A percentile compares a stretch with the other conserved stretches of the same genome.
Evolutionary conservation across 768 basidiomycete genomes (phyloP).

Genomic region (Ramaria rubella): DNA sequence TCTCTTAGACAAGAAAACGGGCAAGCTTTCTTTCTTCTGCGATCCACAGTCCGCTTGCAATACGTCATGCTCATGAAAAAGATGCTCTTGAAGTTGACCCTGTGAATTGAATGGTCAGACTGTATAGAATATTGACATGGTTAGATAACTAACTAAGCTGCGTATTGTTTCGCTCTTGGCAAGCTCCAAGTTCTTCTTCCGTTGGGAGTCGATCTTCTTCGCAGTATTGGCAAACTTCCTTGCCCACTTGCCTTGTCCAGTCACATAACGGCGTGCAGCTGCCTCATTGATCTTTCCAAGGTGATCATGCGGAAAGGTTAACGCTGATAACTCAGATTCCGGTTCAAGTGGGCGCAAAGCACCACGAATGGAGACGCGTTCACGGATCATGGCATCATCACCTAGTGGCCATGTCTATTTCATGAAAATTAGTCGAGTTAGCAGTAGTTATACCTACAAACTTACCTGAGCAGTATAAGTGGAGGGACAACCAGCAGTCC

Average conservation of each 20-base stretch:
- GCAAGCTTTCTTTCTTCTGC: not conserved
- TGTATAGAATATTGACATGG: not conserved
- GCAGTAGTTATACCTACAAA: conserved; percentile 20
- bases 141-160: conserved; percentile 15
- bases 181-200: conserved; percentile 56
- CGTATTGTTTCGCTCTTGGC: conserved; percentile 56
- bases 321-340: conserved; percentile 55
- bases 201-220: conserved; percentile 56
- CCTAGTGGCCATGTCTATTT: conserved; percentile 18
- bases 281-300: conserved; percentile 75
- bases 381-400: conserved; percentile 73
- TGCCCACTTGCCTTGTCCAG: conserved; percentile 52
- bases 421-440: not conserved
- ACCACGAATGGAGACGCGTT: conserved; percentile 79
- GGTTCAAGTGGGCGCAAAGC: conserved; percentile 78
- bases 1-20: too few relatives aligned
- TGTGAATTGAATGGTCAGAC: not conserved
- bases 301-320: conserved; percentile 55
- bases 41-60: not conserved
- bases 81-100: conserved; percentile 35
- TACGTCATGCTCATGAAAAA: conserved; percentile 24
- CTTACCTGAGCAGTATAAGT: conserved; percentile 47
- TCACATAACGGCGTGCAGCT: conserved; percentile 69
- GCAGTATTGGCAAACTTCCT: conserved; percentile 56
- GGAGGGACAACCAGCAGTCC: conserved; percentile 53